phyloP scores from a whole-genome alignment of 176 grass and related monocot species.

The Cenchrus purpureus region DNA sequence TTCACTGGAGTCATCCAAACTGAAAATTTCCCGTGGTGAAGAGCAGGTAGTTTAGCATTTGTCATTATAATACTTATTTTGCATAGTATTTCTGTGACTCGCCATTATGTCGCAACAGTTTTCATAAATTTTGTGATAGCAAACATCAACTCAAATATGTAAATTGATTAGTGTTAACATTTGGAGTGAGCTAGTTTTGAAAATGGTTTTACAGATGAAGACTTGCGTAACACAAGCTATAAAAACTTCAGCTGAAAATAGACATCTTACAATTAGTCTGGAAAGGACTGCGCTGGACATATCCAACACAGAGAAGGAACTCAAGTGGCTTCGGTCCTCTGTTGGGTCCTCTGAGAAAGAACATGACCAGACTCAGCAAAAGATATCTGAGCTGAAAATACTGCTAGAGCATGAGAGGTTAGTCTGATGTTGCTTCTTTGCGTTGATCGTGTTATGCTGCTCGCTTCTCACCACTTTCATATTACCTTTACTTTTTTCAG shows the following conservation, averaged over 20 bases:
- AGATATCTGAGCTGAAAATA: conserved; percentile 67
- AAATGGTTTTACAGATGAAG: conserved; percentile 66
- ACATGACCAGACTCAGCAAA: conserved; percentile 83
- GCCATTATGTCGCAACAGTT: background rate
- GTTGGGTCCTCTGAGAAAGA: conserved; percentile 78
- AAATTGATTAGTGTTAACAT: conserved; percentile 1
- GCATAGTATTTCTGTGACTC: conserved; percentile 28
- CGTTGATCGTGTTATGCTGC: conserved; percentile 22
- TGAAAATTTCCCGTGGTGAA: conserved; percentile 72
- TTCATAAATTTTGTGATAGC: background rate
- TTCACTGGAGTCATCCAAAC: conserved; percentile 77
- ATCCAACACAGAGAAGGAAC: conserved; percentile 79
- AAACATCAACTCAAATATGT: background rate
- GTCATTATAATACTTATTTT: conserved; percentile 23
- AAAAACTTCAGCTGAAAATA: conserved; percentile 81
- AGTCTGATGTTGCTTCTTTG: conserved; percentile 25
- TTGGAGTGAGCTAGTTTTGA: conserved; percentile 7
- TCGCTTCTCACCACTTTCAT: background rate
- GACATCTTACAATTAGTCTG: conserved; percentile 65
- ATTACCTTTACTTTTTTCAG: conserved; percentile 51
- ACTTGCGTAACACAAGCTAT: conserved; percentile 67
- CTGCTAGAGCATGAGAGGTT: conserved; percentile 91
- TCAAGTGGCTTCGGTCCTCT: conserved; percentile 79
- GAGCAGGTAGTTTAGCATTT: conserved; percentile 70
- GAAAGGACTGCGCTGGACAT: conserved; percentile 71